These are phyloP conservation scores for Ruellia speciosa DNA, from an alignment of 305 asterid species.

Conservation along the genomic window DNA sequence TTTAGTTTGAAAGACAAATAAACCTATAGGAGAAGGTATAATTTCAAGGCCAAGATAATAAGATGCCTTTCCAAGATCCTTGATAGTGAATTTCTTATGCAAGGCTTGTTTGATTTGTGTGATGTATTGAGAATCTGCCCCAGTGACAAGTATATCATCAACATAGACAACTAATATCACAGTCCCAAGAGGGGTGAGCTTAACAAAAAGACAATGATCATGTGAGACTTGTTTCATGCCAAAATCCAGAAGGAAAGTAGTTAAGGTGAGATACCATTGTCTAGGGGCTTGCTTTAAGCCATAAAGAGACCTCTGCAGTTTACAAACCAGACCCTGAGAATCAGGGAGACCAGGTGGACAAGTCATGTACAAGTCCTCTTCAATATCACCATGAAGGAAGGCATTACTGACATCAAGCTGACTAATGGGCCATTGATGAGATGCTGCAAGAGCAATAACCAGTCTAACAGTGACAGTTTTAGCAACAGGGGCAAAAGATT, in stretches of 20 bases:
- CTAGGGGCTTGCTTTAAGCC: background rate
- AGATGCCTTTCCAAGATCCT: background rate
- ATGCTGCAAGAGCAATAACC: background rate
- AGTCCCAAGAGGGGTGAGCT: too few relatives aligned
- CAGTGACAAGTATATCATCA: background rate
- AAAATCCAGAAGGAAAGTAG: too few relatives aligned
- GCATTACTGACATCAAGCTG: background rate
- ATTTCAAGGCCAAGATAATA: background rate
- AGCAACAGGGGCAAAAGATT: background rate
- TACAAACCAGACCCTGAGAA: background rate
- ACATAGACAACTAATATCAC: background rate
- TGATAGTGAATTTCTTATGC: background rate
- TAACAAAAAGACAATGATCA: background rate
- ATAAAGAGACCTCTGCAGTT: background rate
- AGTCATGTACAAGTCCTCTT: background rate
- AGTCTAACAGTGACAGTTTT: background rate
- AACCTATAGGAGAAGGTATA: background rate
- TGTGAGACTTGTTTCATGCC: too few relatives aligned
- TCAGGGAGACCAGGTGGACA: background rate
- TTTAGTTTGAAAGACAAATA: background rate
- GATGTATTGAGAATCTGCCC: background rate
- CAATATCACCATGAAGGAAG: background rate
- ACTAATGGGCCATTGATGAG: background rate
- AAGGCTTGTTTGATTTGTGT: background rate
- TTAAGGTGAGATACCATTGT: background rate